Evolutionary conservation across 2,329 filamentous ascomycete genomes (phyloP).

Genomic region (Fusarium mexicanum): DNA sequence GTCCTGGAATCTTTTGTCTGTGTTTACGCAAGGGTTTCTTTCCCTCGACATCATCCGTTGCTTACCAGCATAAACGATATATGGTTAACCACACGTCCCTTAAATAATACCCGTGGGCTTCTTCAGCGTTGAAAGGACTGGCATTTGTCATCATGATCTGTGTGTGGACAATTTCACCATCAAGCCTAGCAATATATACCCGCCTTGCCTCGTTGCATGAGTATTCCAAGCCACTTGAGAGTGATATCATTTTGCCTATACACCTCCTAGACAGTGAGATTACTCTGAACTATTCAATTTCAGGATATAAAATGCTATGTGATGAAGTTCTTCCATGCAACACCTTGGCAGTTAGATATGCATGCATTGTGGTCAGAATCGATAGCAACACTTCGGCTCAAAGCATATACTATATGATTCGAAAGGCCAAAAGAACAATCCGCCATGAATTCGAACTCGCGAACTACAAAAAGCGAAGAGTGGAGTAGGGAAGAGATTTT

Average conservation of each 20-base stretch:
- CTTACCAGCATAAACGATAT: neutral
- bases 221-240: neutral
- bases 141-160: neutral
- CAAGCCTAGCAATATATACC: neutral
- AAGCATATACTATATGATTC: too few relatives aligned
- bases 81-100: too few relatives aligned
- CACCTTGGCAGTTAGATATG: too few relatives aligned
- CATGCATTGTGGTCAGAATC: neutral
- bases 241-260: too few relatives aligned
- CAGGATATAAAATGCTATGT: neutral
- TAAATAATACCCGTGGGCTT: neutral
- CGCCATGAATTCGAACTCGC: neutral
- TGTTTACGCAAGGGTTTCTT: neutral
- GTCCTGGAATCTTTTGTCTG: too few relatives aligned
- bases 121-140: neutral
- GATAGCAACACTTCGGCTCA: neutral
- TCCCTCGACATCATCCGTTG: too few relatives aligned
- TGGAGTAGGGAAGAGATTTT: neutral
- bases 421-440: neutral
- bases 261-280: accelerated
- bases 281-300: accelerated
- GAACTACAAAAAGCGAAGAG: neutral
- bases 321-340: neutral
- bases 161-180: neutral
- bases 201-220: neutral